phyloP scores from a whole-genome alignment of 495 filamentous ascomycete species.

The Umbilicaria muhlenbergii region DNA sequence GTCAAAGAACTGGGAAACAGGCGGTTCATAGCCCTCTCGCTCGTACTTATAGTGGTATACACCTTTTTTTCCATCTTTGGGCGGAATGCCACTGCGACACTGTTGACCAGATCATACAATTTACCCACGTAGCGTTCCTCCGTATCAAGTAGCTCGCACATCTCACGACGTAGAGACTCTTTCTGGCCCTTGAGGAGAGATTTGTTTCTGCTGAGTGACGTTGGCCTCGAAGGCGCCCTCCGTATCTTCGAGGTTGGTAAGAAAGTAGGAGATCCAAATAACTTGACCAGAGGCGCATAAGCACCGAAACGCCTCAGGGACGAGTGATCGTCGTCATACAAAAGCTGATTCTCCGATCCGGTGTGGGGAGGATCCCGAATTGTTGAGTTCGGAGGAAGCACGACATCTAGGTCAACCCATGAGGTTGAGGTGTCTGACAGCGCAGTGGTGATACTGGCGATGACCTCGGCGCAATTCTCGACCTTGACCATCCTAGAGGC shows the following conservation, averaged over 20 bases:
- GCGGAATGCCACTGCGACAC: constrained; percentile 58
- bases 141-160: constrained; percentile 85
- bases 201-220: constrained; percentile 53
- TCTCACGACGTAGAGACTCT: constrained; percentile 65
- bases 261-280: constrained; percentile 71
- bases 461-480: constrained; percentile 56
- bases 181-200: constrained; percentile 69
- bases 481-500: constrained; percentile 68
- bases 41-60: constrained; percentile 52
- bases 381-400: constrained; percentile 64
- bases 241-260: constrained; percentile 76
- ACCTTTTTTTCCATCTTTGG: constrained; percentile 42
- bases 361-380: constrained; percentile 34
- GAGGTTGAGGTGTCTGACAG: constrained; percentile 63
- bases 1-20: constrained; percentile 71
- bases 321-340: constrained; percentile 43
- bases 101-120: constrained; percentile 62
- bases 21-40: constrained; percentile 50
- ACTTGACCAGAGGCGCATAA: constrained; percentile 56
- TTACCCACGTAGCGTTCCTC: constrained; percentile 88
- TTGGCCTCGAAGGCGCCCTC: constrained; percentile 75
- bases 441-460: constrained; percentile 50
- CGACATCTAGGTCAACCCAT: constrained; percentile 77
- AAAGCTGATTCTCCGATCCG: constrained; percentile 34
- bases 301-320: constrained; percentile 52